Evolutionary conservation across 768 basidiomycete species (phyloP), one percentile per base, ranked within the genome.

Genomic region (Trametes meyenii): DNA sequence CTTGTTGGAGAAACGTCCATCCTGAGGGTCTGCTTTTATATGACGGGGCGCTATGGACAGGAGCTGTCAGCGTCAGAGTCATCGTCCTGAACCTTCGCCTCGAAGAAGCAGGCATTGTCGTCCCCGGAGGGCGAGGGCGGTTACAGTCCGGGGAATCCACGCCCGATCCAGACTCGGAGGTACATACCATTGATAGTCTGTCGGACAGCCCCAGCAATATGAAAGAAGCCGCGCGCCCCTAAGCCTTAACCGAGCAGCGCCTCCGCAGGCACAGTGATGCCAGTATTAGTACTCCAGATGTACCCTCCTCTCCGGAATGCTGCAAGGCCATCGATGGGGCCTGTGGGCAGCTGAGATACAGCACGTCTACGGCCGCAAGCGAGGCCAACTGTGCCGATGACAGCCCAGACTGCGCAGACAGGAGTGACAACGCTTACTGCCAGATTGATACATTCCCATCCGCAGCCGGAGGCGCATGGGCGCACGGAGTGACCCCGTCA

Each of bases 161-260:
- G 48, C 56, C 62, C 62, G 62, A 58, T 55, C 48, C 42, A 56
- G 50, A 53, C 61, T 62, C 55, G 61, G 55, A 54, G 55, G 55
- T 40, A 57, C 14, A 44, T 26, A 57, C 45, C 43, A 45, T 46
- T 57, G 55, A 52, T 57, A 62, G 55, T 58, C 43, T 62, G 51
- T 52, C 36, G 61, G 61, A 62, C 61, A 62, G 61, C 61, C 61
- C 50, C 55, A 56, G 49, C 42, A 39, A 52, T 26, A 56, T 57
- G 55, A 56, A 62, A 62, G 61, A 57, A 62, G 55, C 55, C 50
- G 48, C 38, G 26, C 12, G 33, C 23, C 17, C 29, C 29, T 33
- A 33, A 33, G 29, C 42, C 50, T 42, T 40, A 62, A 62, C 43
- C 61, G 61, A 62, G 61, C 61, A 62, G 61, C 56, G 61, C 61